Conservation (phyloP, 1,139 yeast genomes). For the Williopsis jadinii region DNA sequence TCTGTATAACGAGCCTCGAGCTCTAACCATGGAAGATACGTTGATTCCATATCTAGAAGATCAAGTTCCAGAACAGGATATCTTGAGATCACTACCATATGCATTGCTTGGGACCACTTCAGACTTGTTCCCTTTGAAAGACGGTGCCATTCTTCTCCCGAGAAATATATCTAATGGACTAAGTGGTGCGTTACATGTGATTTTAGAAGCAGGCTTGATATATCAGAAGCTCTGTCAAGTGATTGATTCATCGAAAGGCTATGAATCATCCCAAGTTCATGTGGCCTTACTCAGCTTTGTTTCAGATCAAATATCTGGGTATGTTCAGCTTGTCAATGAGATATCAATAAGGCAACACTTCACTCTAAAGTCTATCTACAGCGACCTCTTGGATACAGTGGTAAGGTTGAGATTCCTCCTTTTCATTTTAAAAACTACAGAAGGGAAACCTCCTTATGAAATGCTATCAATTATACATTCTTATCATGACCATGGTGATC, state of each 20-base stretch:
- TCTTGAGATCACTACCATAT: constrained; percentile 55
- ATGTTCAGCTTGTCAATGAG: constrained; percentile 48
- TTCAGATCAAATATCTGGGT: constrained; percentile 44
- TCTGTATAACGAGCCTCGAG: constrained; percentile 1
- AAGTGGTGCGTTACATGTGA: constrained; percentile 46
- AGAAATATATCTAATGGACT: constrained; percentile 47
- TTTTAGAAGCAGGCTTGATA: constrained; percentile 70
- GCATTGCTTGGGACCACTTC: constrained; percentile 72
- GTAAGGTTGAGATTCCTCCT: constrained; percentile 50
- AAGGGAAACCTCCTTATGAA: constrained; percentile 41
- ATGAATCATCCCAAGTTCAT: constrained; percentile 44
- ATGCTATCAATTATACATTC: constrained; percentile 48
- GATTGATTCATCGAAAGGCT: constrained; percentile 27
- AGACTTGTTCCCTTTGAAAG: constrained; percentile 43
- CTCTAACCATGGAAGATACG: constrained; percentile 22
- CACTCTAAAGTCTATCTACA: constrained; percentile 36
- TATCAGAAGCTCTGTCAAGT: constrained; percentile 39
- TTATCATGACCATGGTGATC: constrained; percentile 60
- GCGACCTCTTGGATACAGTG: constrained; percentile 44
- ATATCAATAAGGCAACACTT: constrained; percentile 33
- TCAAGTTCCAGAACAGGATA: constrained; percentile 37
- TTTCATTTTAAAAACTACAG: constrained; percentile 33
- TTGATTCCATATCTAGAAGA: constrained; percentile 20
- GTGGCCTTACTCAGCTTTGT: constrained; percentile 59
- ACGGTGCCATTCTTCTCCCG: constrained; percentile 39